These are phyloP conservation scores for Microcos paniculata DNA, from an alignment of 345 rosid genomes.

Conservation along the genomic window DNA sequence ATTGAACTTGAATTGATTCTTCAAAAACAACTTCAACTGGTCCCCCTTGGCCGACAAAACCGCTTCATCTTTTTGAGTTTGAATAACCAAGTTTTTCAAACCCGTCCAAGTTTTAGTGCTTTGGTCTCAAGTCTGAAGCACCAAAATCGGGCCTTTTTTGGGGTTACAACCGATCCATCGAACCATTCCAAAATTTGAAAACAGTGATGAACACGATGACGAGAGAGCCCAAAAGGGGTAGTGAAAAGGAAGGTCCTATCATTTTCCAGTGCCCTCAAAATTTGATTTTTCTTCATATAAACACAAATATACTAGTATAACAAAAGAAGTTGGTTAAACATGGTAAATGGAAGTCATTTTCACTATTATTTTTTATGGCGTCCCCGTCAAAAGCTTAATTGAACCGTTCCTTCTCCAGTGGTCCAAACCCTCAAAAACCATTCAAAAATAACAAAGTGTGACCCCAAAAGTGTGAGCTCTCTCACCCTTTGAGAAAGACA, in stretches of 20 bases:
- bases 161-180: background rate
- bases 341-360: background rate
- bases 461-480: background rate
- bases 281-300: background rate
- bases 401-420: background rate
- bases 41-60: background rate
- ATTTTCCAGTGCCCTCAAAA: background rate
- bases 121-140: background rate
- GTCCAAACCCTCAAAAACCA: background rate
- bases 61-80: background rate
- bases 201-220: background rate
- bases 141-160: background rate
- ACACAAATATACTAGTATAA: background rate
- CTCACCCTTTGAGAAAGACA: background rate
- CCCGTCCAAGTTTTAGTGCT: background rate
- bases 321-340: background rate
- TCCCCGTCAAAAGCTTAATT: background rate
- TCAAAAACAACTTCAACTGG: background rate
- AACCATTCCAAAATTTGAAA: background rate
- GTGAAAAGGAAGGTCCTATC: background rate
- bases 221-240: background rate
- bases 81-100: background rate
- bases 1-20: background rate
- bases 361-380: background rate
- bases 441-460: background rate